Conservation (phyloP, 495 filamentous ascomycete genomes). For the Lophiostoma macrostomum region DNA sequence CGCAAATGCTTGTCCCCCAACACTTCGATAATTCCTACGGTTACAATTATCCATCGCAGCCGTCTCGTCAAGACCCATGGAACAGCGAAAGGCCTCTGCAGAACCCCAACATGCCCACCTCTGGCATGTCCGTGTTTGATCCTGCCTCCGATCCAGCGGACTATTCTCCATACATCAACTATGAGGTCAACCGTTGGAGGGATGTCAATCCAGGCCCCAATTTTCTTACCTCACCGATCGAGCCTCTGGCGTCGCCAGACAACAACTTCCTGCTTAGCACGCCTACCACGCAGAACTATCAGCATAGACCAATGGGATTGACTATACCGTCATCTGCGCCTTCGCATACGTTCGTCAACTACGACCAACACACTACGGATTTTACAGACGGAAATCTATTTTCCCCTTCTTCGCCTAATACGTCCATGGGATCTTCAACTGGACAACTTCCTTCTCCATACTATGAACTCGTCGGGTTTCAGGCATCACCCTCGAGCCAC, state of each 20-base stretch:
- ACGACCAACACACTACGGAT: not conserved
- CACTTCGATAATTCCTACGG: slow-evolving; percentile 10
- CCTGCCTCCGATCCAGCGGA: slow-evolving; percentile 14
- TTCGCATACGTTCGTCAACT: slow-evolving; percentile 20
- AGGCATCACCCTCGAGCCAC: slow-evolving; percentile 6
- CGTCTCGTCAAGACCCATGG: slow-evolving; percentile 31
- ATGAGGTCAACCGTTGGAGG: slow-evolving; percentile 13
- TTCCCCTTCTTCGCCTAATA: not conserved
- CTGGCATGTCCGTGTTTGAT: slow-evolving; percentile 20
- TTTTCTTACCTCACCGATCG: slow-evolving; percentile 9
- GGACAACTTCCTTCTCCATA: slow-evolving; percentile 8
- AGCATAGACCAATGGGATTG: not conserved
- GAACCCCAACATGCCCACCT: slow-evolving; percentile 17
- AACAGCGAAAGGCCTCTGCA: slow-evolving; percentile 11
- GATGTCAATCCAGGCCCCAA: slow-evolving; percentile 9
- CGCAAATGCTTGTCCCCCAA: not conserved
- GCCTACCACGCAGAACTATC: not conserved
- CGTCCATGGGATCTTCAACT: not conserved
- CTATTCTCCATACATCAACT: slow-evolving; percentile 4
- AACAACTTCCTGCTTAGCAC: not conserved
- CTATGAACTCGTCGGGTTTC: slow-evolving; percentile 15
- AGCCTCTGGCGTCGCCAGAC: not conserved
- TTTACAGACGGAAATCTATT: slow-evolving; percentile 5
- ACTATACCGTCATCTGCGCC: slow-evolving; percentile 8
- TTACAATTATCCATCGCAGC: slow-evolving; percentile 9